Conservation (phyloP, 148 eudicot species). For the Rhododendron mucronatum region DNA sequence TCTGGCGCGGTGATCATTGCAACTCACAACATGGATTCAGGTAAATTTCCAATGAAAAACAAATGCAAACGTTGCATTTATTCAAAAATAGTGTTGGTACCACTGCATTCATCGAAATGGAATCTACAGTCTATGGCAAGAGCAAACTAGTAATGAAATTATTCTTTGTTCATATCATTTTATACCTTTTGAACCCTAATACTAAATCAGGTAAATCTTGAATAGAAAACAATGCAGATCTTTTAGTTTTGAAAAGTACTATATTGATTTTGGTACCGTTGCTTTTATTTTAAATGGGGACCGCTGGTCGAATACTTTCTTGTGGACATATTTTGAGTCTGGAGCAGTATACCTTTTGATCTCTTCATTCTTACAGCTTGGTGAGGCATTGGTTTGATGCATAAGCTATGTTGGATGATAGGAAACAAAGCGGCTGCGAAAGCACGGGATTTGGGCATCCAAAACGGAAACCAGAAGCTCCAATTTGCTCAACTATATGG, state of each 20-base stretch:
- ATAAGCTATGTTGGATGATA: constrained; percentile 14
- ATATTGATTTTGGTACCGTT: neutral
- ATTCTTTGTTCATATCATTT: neutral
- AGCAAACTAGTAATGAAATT: neutral
- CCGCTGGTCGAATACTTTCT: neutral
- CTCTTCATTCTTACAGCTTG: neutral
- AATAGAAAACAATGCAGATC: neutral
- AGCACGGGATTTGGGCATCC: constrained; percentile 57
- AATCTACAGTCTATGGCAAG: neutral
- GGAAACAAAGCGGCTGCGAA: constrained; percentile 61
- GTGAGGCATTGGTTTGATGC: neutral
- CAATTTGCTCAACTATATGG: constrained; percentile 91
- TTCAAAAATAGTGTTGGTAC: neutral
- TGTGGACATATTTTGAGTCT: neutral
- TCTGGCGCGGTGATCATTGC: constrained; percentile 70
- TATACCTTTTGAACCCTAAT: neutral
- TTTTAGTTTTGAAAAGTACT: neutral
- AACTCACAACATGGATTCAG: constrained; percentile 85
- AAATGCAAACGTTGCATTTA: neutral
- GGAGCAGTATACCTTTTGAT: neutral
- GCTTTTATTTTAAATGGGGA: neutral
- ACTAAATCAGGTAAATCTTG: neutral
- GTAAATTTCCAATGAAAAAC: constrained; percentile 19
- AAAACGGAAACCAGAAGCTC: constrained; percentile 41
- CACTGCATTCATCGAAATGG: neutral